A percentile compares a stretch with the other conserved stretches of the same genome.
Conservation (phyloP, 1,284 basidiomycete genomes). For the Tranzscheliella williamsii region DNA sequence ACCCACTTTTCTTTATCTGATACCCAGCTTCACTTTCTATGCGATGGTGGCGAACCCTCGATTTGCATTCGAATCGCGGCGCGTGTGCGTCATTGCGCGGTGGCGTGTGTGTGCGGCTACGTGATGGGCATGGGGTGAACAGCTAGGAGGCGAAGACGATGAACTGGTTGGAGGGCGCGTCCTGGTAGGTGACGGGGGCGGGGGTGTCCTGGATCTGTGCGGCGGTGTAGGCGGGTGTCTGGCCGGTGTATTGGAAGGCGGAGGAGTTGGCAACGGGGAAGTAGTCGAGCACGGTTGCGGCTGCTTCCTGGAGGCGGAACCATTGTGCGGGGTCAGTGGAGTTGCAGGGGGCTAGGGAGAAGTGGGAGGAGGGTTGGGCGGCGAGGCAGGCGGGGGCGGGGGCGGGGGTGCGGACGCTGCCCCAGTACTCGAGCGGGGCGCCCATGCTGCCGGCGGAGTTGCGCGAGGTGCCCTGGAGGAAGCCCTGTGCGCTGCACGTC, state of each 20-base stretch:
- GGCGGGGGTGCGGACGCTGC: constrained; percentile 14
- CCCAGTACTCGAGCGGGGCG: constrained; percentile 27
- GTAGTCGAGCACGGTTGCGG: constrained; percentile 4
- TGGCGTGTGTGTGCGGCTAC: too few relatives aligned
- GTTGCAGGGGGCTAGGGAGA: constrained; percentile 5
- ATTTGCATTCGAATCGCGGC: too few relatives aligned
- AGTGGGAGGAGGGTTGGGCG: neutral
- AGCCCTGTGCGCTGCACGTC: constrained; percentile 20
- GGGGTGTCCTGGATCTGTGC: constrained; percentile 7
- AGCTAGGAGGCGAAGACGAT: too few relatives aligned
- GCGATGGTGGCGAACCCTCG: too few relatives aligned
- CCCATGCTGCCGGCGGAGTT: constrained; percentile 18
- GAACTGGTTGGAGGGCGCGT: neutral
- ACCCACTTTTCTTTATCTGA: too few relatives aligned
- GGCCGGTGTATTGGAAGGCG: constrained; percentile 12
- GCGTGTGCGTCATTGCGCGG: too few relatives aligned
- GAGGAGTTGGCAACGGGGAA: constrained; percentile 23
- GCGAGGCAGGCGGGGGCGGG: neutral
- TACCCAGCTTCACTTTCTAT: too few relatives aligned
- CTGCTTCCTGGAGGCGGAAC: constrained; percentile 27
- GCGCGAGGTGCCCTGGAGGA: constrained; percentile 21
- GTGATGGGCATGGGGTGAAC: too few relatives aligned
- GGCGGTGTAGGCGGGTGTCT: constrained; percentile 15
- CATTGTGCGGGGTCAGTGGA: constrained; percentile 14
- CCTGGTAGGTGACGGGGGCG: neutral